Evolutionary conservation across 768 basidiomycete genomes (phyloP).

Genomic region (Mycena amicta): DNA sequence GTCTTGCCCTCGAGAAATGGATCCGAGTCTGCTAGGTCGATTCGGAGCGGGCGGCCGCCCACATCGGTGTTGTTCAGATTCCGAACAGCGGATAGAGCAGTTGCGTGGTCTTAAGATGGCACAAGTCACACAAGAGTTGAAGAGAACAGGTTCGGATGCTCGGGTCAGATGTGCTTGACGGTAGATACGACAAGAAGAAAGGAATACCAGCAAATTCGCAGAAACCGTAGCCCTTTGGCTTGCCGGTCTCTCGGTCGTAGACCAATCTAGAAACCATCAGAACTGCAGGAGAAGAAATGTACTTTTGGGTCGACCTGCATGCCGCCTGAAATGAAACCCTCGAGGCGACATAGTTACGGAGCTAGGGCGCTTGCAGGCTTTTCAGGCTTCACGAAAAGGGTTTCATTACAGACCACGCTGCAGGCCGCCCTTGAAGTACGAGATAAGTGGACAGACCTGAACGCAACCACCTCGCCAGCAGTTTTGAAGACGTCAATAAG

Average conservation of each 20-base stretch:
- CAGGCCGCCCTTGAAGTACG: not conserved
- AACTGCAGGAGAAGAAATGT: too few species aligned
- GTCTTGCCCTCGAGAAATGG: conserved; percentile 91
- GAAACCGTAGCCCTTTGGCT: conserved; percentile 91
- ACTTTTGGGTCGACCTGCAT: too few species aligned
- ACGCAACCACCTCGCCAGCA: conserved; percentile 87
- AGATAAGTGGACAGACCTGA: conserved; percentile 55
- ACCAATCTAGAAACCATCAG: conserved; percentile 79
- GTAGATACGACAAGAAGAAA: conserved; percentile 32
- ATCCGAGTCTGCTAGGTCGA: conserved; percentile 92
- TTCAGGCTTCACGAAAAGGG: too few species aligned
- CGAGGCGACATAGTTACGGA: too few species aligned
- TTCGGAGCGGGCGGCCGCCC: conserved; percentile 88
- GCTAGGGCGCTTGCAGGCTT: too few species aligned
- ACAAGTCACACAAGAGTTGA: conserved; percentile 7
- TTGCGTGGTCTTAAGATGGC: conserved; percentile 79
- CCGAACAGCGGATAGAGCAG: conserved; percentile 91
- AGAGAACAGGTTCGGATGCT: conserved; percentile 15
- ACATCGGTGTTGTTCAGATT: conserved; percentile 94
- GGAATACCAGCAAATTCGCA: conserved; percentile 88
- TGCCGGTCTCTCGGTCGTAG: conserved; percentile 89
- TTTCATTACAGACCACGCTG: not conserved
- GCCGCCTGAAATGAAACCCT: too few species aligned
- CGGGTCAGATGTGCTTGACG: conserved; percentile 39
- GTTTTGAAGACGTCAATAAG: conserved; percentile 87